Conservation (phyloP, 495 filamentous ascomycete species). For the Hypoxylon lienhwacheense region DNA sequence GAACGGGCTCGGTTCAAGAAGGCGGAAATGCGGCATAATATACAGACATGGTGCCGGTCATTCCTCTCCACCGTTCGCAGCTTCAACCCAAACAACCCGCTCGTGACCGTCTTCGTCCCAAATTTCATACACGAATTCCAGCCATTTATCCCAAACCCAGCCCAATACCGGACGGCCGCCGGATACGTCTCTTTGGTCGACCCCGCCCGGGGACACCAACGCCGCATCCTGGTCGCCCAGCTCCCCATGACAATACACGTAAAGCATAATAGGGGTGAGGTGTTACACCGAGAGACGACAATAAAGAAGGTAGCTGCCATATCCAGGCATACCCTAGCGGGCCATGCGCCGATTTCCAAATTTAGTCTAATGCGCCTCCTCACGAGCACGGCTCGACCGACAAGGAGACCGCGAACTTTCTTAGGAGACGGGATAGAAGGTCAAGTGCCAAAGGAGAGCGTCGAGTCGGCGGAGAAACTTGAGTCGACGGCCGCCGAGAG, state of each 20-base stretch:
- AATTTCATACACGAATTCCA: conserved; percentile 53
- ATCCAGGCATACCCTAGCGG: conserved; percentile 15
- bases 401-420: background rate
- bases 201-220: conserved; percentile 6
- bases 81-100: conserved; percentile 6
- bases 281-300: background rate
- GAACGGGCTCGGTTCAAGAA: conserved; percentile 29
- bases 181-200: conserved; percentile 36
- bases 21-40: conserved; percentile 33
- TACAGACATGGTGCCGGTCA: conserved; percentile 26
- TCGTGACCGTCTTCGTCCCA: conserved; percentile 41
- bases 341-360: conserved; percentile 3
- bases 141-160: conserved; percentile 47
- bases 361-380: conserved; percentile 18
- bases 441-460: background rate
- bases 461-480: background rate
- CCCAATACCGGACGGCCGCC: conserved; percentile 38
- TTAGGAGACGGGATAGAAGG: background rate
- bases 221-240: background rate
- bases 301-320: background rate
- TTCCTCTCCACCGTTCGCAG: conserved; percentile 30
- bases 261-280: conserved; percentile 2
- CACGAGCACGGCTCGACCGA: conserved; percentile 1
- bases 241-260: conserved; percentile 17
- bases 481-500: background rate